Percentiles rank a stretch among this genome's conserved stretches.
Conservation (phyloP, 1,139 yeast species). For the Saccharomyces pastorianus region DNA sequence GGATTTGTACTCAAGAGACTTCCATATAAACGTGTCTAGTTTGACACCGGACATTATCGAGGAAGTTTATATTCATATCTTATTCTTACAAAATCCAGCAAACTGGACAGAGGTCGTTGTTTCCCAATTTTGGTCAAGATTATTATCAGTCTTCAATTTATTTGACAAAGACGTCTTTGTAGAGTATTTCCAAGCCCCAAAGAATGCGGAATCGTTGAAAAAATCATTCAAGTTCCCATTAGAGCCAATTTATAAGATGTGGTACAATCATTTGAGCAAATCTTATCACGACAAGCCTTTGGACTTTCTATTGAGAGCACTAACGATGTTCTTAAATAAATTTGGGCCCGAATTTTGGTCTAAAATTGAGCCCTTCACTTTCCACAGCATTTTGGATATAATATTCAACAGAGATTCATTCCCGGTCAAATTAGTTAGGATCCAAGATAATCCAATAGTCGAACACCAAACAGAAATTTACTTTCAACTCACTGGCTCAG, state of each 20-base stretch:
- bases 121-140: constrained; percentile 46
- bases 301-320: constrained; percentile 45
- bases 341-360: constrained; percentile 45
- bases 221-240: constrained; percentile 36
- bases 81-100: constrained; percentile 45
- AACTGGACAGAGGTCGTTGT: constrained; percentile 40
- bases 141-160: constrained; percentile 37
- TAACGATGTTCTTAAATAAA: constrained; percentile 37
- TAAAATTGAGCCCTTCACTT: constrained; percentile 42
- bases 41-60: constrained; percentile 39
- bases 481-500: constrained; percentile 21
- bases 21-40: constrained; percentile 12
- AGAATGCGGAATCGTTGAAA: constrained; percentile 39
- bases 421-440: constrained; percentile 17
- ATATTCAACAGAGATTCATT: constrained; percentile 31
- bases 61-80: constrained; percentile 47
- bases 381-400: constrained; percentile 48
- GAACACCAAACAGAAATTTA: constrained; percentile 29
- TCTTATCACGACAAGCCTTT: constrained; percentile 46
- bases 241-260: constrained; percentile 40
- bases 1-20: constrained; percentile 14
- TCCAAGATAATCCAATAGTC: constrained; percentile 25
- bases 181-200: constrained; percentile 38
- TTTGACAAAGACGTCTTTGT: constrained; percentile 38
- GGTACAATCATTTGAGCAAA: constrained; percentile 36